phyloP scores from a whole-genome alignment of 148 eudicot genomes.

The Camellia lanceoleosa region DNA sequence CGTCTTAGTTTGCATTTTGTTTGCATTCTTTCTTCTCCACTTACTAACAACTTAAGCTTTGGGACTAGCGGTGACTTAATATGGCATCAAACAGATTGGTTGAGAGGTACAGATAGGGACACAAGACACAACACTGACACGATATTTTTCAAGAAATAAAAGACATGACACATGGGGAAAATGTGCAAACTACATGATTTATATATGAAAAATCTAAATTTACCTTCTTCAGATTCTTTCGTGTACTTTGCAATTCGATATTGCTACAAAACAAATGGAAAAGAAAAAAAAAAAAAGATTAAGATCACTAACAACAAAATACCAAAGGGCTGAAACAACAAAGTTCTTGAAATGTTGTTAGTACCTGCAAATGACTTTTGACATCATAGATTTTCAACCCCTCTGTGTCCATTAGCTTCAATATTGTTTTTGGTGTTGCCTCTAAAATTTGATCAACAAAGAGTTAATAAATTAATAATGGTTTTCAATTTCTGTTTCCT shows the following conservation, averaged over 20 bases:
- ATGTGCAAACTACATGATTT: not conserved
- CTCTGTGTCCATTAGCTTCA: slow-evolving; percentile 79
- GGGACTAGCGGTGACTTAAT: too few species aligned
- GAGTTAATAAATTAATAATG: not conserved
- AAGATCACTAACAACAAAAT: not conserved
- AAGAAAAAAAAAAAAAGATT: not conserved
- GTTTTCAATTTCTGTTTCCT: not conserved
- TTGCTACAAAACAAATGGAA: slow-evolving; percentile 43
- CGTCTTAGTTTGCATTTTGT: too few species aligned
- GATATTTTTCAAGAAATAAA: not conserved
- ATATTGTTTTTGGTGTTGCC: slow-evolving; percentile 92
- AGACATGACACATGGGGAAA: not conserved
- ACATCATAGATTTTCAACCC: slow-evolving; percentile 87
- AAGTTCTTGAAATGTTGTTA: not conserved
- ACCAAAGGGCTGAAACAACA: not conserved
- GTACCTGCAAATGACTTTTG: slow-evolving; percentile 93
- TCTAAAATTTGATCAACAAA: slow-evolving; percentile 35
- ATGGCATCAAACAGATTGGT: too few species aligned
- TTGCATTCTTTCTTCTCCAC: too few species aligned
- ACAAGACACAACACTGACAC: too few species aligned
- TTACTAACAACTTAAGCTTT: too few species aligned
- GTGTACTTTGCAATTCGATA: slow-evolving; percentile 45
- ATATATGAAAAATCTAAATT: not conserved
- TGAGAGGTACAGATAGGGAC: not conserved
- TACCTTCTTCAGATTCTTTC: slow-evolving; percentile 45